Evolutionary conservation across 1,284 basidiomycete genomes (phyloP).

Genomic region (Afroboletus lepidellus): DNA sequence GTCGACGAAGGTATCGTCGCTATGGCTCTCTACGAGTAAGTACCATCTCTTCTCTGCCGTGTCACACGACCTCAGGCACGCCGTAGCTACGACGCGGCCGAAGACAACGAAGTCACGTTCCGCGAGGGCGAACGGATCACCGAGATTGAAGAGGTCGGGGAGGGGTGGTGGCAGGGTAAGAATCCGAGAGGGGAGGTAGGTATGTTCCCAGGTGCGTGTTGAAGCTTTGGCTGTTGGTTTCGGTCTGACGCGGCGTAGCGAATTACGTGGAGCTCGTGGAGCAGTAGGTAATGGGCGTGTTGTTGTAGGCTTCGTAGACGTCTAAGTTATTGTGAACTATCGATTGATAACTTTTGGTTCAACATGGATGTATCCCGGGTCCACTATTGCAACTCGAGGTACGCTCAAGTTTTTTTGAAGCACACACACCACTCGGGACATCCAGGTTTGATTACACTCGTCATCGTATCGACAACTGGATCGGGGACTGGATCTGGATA

Average conservation of each 20-base stretch:
- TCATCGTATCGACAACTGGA: too few relatives aligned
- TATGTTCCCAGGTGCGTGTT: conserved; percentile 72
- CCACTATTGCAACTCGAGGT: too few relatives aligned
- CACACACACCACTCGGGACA: too few relatives aligned
- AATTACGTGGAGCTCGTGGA: conserved; percentile 25
- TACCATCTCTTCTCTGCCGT: neutral
- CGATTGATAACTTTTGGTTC: too few relatives aligned
- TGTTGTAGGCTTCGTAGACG: too few relatives aligned
- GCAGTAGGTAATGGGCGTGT: too few relatives aligned
- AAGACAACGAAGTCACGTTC: conserved; percentile 89
- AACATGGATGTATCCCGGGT: too few relatives aligned
- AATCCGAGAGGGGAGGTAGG: conserved; percentile 62
- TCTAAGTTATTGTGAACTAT: too few relatives aligned
- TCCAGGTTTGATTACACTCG: too few relatives aligned
- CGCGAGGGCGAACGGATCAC: conserved; percentile 76
- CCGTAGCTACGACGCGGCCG: conserved; percentile 72
- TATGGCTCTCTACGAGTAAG: conserved; percentile 77
- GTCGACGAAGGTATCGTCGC: conserved; percentile 61
- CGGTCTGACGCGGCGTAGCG: conserved; percentile 7
- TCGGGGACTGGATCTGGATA: too few relatives aligned
- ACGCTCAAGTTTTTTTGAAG: too few relatives aligned
- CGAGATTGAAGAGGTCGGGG: conserved; percentile 68
- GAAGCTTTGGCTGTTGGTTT: neutral
- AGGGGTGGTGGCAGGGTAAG: conserved; percentile 90
- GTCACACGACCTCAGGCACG: neutral